phyloP scores from a whole-genome alignment of 192 early-diverging fungal species.

The Backusella australiensis region DNA sequence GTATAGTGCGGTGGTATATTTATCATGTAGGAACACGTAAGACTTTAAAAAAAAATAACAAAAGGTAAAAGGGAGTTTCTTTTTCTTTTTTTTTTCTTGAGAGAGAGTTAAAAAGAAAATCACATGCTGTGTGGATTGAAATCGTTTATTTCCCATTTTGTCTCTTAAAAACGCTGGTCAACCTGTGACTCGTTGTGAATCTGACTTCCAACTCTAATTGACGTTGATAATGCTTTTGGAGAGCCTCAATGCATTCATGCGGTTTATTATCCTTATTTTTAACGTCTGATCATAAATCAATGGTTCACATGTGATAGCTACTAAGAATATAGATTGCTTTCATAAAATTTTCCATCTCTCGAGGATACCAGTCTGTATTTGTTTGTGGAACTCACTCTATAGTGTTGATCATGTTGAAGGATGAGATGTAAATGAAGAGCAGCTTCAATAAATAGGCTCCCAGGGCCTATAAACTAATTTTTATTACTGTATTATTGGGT shows the following conservation, averaged over 20 bases:
- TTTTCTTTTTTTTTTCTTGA: neutral
- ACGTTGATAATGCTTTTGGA: neutral
- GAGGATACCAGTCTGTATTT: neutral
- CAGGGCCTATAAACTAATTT: neutral
- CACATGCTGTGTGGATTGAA: neutral
- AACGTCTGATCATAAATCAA: neutral
- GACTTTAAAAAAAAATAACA: neutral
- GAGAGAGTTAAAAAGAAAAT: slow-evolving; percentile 1
- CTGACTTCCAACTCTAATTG: neutral
- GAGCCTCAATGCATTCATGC: neutral
- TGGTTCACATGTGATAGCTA: neutral
- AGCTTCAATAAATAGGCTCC: neutral
- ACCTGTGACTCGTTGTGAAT: neutral
- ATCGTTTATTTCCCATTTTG: neutral
- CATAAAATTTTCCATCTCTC: neutral
- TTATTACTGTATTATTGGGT: neutral
- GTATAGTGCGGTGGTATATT: slow-evolving; percentile 18
- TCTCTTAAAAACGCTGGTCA: neutral
- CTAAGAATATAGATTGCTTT: neutral
- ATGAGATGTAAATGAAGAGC: neutral
- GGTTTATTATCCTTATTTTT: neutral
- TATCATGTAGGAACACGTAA: slow-evolving; percentile 15
- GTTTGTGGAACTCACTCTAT: neutral
- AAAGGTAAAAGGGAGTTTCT: slow-evolving; percentile 1
- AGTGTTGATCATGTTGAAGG: neutral